Percentiles rank a stretch among this genome's conserved stretches.
phyloP scores from a whole-genome alignment of 768 basidiomycete genomes.

The Mycena maculata region DNA sequence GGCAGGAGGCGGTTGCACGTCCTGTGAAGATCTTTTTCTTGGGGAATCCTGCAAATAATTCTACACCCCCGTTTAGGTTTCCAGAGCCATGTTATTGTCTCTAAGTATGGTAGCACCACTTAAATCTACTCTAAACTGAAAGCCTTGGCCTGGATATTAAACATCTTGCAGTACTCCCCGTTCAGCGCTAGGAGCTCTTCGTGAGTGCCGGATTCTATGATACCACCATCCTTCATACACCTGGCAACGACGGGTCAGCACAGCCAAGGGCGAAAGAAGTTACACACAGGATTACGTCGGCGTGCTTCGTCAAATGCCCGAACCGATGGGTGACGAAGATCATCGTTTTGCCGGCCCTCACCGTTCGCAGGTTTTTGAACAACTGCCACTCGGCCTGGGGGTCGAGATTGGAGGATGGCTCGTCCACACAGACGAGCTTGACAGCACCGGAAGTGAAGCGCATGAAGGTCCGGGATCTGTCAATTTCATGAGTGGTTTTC shows the following conservation, averaged over 20 bases:
- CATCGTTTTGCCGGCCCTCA: constrained; percentile 63
- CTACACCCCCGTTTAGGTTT: no score
- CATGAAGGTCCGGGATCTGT: constrained; percentile 64
- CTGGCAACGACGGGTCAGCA: constrained; percentile 37
- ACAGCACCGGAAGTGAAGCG: constrained; percentile 55
- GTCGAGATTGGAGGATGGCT: constrained; percentile 69
- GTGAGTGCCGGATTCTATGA: constrained; percentile 56
- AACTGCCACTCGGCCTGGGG: constrained; percentile 64
- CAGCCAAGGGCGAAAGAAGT: background rate
- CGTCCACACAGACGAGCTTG: constrained; percentile 66
- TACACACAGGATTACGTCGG: constrained; percentile 66
- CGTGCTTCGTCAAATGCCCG: constrained; percentile 60
- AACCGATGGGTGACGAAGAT: constrained; percentile 70
- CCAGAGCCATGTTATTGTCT: no score
- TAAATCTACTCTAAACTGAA: constrained; percentile 24
- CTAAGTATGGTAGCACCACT: no score
- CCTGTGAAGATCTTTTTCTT: no score
- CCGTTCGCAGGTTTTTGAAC: constrained; percentile 52
- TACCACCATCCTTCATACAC: constrained; percentile 57
- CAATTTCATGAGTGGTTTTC: background rate
- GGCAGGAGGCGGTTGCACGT: no score
- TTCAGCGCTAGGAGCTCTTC: constrained; percentile 48
- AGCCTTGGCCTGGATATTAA: constrained; percentile 51
- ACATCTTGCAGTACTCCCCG: constrained; percentile 58
- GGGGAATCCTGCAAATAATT: no score